A percentile compares a stretch with the other conserved stretches of the same genome.
Evolutionary conservation across 1,284 basidiomycete species (phyloP).

Genomic region (Pseudozyma hubeiensis): DNA sequence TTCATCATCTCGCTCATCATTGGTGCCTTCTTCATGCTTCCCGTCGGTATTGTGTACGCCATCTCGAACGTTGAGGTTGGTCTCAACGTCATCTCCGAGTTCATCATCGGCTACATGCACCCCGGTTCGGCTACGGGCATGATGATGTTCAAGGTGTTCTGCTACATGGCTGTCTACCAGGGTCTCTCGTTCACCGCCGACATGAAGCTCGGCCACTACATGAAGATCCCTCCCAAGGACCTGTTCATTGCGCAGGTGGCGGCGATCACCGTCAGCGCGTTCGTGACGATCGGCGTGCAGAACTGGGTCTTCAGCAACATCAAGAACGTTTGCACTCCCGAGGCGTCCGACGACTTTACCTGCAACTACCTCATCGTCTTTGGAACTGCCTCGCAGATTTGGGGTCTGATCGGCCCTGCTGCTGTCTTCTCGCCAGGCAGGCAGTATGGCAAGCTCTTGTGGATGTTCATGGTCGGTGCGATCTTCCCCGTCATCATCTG

Average conservation of each 20-base stretch:
- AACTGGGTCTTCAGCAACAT: conserved; percentile 81
- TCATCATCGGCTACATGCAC: conserved; percentile 81
- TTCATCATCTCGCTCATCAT: conserved; percentile 75
- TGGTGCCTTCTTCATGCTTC: conserved; percentile 75
- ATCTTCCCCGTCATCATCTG: conserved; percentile 60
- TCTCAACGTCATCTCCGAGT: conserved; percentile 77
- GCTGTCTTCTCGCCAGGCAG: conserved; percentile 56
- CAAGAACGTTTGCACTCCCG: conserved; percentile 75
- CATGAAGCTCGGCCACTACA: conserved; percentile 72
- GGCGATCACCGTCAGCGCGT: conserved; percentile 77
- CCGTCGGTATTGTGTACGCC: conserved; percentile 82
- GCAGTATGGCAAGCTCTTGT: conserved; percentile 57
- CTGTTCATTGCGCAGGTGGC: conserved; percentile 75
- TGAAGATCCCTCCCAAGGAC: conserved; percentile 73
- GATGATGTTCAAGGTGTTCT: conserved; percentile 83
- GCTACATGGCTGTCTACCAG: conserved; percentile 76
- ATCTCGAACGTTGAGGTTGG: conserved; percentile 83
- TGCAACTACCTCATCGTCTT: conserved; percentile 59
- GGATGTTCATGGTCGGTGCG: conserved; percentile 61
- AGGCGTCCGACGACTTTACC: conserved; percentile 63
- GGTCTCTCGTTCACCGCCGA: conserved; percentile 76
- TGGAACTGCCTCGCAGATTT: conserved; percentile 62
- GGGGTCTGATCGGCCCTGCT: conserved; percentile 71
- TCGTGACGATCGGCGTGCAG: conserved; percentile 72
- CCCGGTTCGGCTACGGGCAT: conserved; percentile 82